phyloP scores from a whole-genome alignment of 208 protist species.

The Trypanosoma boissoni region DNA sequence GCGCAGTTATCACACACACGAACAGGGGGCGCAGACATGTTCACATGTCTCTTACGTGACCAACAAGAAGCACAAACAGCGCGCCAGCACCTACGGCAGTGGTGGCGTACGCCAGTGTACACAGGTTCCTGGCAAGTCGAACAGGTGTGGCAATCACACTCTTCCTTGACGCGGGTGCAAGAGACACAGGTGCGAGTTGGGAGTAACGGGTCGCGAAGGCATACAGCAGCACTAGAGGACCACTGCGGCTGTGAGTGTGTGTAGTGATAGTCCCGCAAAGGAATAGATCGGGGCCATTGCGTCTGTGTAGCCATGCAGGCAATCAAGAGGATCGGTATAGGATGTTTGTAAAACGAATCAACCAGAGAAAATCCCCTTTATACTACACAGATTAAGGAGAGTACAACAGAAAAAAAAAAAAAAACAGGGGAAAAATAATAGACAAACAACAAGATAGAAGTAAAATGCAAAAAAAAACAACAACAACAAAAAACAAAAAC shows the following conservation, averaged over 20 bases:
- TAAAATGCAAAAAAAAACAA: background rate
- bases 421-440: conserved; percentile 12
- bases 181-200: conserved; percentile 33
- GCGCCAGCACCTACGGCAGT: conserved; percentile 74
- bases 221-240: conserved; percentile 12
- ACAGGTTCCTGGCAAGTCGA: conserved; percentile 32
- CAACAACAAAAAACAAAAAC: conserved; percentile 11
- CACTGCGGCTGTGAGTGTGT: conserved; percentile 60
- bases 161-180: conserved; percentile 44
- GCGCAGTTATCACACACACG: conserved; percentile 62
- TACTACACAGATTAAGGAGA: too few relatives aligned
- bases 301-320: conserved; percentile 21
- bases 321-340: too few relatives aligned
- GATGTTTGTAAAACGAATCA: too few relatives aligned
- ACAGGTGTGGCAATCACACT: conserved; percentile 52
- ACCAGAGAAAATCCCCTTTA: too few relatives aligned
- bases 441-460: background rate
- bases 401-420: conserved; percentile 11
- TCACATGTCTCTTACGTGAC: conserved; percentile 41
- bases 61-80: conserved; percentile 59
- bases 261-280: conserved; percentile 42
- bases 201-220: conserved; percentile 31
- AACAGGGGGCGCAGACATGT: conserved; percentile 41
- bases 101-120: conserved; percentile 41
- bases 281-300: conserved; percentile 35